phyloP scores from a whole-genome alignment of 306 rosid genomes.

The Cicer arietinum region DNA sequence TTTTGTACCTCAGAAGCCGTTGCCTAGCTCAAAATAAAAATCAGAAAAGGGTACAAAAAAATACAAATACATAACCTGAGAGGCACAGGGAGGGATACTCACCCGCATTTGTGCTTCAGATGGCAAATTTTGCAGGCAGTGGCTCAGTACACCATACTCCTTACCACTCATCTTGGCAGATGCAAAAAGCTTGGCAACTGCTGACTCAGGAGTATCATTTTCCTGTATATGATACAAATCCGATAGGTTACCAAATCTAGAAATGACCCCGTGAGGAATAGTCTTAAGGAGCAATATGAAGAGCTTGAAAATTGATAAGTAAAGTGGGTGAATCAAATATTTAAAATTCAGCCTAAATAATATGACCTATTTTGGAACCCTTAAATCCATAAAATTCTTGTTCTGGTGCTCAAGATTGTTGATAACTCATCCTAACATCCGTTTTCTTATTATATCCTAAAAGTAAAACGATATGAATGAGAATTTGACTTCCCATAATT shows the following conservation, averaged over 20 bases:
- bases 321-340: not conserved
- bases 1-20: slow-evolving; percentile 93
- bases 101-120: slow-evolving; percentile 88
- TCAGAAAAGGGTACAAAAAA: slow-evolving; percentile 38
- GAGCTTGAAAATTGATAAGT: slow-evolving; percentile 12
- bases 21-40: slow-evolving; percentile 62
- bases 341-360: slow-evolving; percentile 19
- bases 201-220: slow-evolving; percentile 77
- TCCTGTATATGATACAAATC: slow-evolving; percentile 55
- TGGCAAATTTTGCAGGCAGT: slow-evolving; percentile 77
- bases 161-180: slow-evolving; percentile 59
- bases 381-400: slow-evolving; percentile 10
- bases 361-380: slow-evolving; percentile 10
- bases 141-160: slow-evolving; percentile 63
- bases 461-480: not conserved
- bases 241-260: slow-evolving; percentile 20
- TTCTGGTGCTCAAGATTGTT: slow-evolving; percentile 15
- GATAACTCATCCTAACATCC: not conserved
- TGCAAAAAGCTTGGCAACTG: slow-evolving; percentile 87
- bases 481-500: not conserved
- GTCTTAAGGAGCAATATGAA: slow-evolving; percentile 7
- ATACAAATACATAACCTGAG: not conserved
- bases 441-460: slow-evolving; percentile 18
- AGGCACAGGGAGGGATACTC: slow-evolving; percentile 31
- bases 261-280: slow-evolving; percentile 21